Evolutionary conservation across 257 asterid genomes (phyloP).

Genomic region (Striga asiatica): DNA sequence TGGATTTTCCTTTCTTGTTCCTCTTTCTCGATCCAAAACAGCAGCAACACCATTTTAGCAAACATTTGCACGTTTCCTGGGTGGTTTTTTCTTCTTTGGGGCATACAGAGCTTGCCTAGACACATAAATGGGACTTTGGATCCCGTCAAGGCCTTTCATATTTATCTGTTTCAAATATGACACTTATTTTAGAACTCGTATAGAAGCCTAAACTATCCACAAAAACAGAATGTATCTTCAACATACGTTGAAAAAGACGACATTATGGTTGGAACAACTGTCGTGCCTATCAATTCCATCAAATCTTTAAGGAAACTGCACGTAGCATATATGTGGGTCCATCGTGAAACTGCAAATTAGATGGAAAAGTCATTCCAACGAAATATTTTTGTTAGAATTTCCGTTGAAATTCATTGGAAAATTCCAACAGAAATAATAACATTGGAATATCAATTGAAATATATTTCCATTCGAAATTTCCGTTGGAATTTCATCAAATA

Average conservation of each 20-base stretch:
- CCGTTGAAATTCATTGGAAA: too few relatives aligned
- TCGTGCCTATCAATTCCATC: slow-evolving; percentile 61
- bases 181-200: neutral
- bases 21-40: slow-evolving; percentile 36
- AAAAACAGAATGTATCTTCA: neutral
- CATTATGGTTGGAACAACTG: slow-evolving; percentile 53
- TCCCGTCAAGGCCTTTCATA: slow-evolving; percentile 72
- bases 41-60: slow-evolving; percentile 44
- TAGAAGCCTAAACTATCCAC: neutral
- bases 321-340: slow-evolving; percentile 70
- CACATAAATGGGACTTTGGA: slow-evolving; percentile 66
- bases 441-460: too few relatives aligned
- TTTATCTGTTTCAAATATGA: slow-evolving; percentile 34
- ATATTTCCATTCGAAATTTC: too few relatives aligned
- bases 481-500: too few relatives aligned
- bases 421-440: too few relatives aligned
- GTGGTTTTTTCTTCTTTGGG: slow-evolving; percentile 43
- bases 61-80: slow-evolving; percentile 50
- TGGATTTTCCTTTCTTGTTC: slow-evolving; percentile 28
- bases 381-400: too few relatives aligned
- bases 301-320: slow-evolving; percentile 65
- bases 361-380: too few relatives aligned
- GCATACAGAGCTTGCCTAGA: slow-evolving; percentile 66
- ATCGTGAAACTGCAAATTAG: slow-evolving; percentile 70
- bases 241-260: slow-evolving; percentile 60